These are phyloP conservation scores for Lagenaria siceraria DNA, from an alignment of 306 rosid species.

Conservation along the genomic window DNA sequence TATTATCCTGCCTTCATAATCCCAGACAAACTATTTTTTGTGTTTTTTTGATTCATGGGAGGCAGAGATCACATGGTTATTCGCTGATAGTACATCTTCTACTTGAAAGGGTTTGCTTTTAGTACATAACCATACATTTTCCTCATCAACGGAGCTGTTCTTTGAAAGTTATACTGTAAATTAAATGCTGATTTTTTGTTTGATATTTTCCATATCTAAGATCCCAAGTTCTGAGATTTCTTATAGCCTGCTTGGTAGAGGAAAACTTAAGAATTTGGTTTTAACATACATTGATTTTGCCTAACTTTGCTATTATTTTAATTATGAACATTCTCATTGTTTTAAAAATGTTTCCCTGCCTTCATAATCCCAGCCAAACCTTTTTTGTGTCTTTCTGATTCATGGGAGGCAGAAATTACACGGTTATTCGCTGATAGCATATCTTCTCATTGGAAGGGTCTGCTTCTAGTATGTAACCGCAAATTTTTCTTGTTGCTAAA, in stretches of 20 bases:
- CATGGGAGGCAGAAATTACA: background rate
- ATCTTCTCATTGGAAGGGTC: background rate
- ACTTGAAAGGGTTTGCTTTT: constrained; percentile 21
- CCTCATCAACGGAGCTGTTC: background rate
- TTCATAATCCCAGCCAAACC: constrained; percentile 3
- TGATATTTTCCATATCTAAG: background rate
- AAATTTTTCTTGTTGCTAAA: background rate
- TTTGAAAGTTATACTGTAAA: background rate
- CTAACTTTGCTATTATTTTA: background rate
- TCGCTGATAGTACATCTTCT: constrained; percentile 30
- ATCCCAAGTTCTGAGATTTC: background rate
- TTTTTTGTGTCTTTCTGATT: background rate
- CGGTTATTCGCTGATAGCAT: background rate
- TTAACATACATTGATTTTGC: background rate
- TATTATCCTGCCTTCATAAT: constrained; percentile 23
- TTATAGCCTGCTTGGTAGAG: background rate
- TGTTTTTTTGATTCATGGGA: constrained; percentile 37
- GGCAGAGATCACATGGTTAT: constrained; percentile 18
- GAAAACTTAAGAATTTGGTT: background rate
- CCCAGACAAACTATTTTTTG: constrained; percentile 26
- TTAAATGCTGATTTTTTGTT: background rate
- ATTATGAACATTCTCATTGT: background rate
- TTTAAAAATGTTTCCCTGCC: background rate
- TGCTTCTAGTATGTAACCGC: background rate
- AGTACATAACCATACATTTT: constrained; percentile 17